Percentiles rank a stretch among this genome's conserved stretches.
These are phyloP conservation scores for Lentinus tigrinus DNA, from an alignment of 768 basidiomycete genomes.

Conservation along the genomic window DNA sequence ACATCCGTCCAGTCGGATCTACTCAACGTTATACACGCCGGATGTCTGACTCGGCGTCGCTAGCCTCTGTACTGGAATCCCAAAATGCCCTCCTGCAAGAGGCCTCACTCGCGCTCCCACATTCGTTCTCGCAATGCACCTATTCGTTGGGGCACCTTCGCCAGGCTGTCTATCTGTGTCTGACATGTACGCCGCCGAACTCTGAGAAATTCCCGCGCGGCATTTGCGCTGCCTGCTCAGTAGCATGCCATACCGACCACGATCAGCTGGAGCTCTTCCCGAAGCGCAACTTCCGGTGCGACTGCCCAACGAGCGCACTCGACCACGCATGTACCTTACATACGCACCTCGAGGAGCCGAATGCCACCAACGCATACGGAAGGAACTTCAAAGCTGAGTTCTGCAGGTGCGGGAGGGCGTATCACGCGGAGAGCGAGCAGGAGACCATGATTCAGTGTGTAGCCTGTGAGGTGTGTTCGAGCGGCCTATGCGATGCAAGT, in stretches of 20 bases:
- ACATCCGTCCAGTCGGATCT: too few relatives aligned
- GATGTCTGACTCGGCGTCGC: slow-evolving; percentile 23
- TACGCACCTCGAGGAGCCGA: slow-evolving; percentile 49
- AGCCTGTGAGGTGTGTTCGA: slow-evolving; percentile 69
- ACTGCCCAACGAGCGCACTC: slow-evolving; percentile 72
- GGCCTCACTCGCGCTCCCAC: slow-evolving; percentile 42
- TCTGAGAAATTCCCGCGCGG: slow-evolving; percentile 43
- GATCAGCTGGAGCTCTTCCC: slow-evolving; percentile 88
- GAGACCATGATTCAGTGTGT: slow-evolving; percentile 92
- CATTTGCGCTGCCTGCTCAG: slow-evolving; percentile 79
- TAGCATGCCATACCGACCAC: slow-evolving; percentile 85
- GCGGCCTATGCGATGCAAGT: background rate
- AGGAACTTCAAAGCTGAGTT: slow-evolving; percentile 73
- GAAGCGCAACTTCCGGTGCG: slow-evolving; percentile 79
- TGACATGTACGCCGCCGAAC: slow-evolving; percentile 49
- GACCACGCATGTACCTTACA: slow-evolving; percentile 66
- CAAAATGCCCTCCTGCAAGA: slow-evolving; percentile 36
- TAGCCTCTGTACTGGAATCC: slow-evolving; percentile 29
- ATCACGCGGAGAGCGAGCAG: slow-evolving; percentile 68
- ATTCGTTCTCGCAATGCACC: slow-evolving; percentile 43
- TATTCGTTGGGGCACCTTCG: slow-evolving; percentile 41
- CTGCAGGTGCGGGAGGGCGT: slow-evolving; percentile 71
- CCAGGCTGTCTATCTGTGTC: slow-evolving; percentile 81
- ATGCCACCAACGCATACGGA: slow-evolving; percentile 61
- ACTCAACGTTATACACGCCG: too few relatives aligned